Base-by-base conservation (phyloP, 352 stramenopile genomes). In the Globisporangium apiculatum region DNA sequence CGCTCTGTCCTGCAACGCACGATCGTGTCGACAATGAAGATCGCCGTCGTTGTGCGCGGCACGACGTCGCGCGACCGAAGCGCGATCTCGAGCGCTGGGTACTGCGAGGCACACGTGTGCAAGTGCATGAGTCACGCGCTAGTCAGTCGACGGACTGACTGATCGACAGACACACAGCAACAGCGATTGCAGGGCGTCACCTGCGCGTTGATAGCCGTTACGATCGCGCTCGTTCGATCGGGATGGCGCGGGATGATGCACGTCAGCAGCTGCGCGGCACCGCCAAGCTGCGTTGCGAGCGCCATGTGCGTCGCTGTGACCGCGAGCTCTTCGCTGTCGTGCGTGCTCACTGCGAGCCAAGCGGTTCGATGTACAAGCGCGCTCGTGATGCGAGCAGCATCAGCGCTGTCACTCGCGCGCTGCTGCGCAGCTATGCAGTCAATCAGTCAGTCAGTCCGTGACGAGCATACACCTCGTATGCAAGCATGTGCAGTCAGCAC, bases 1-100 rank as follows among this genome's bases (percentile, higher is more conserved):
- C 24, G 24, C 24, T 31, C 24, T 31, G 24, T 31, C 24, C 24
- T 31, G 24, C 24, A 31, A 31, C 54, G 42, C 64, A 92, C 82
- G 71, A 92, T 67, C 1, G 69, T 76, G 53, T 92, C 79, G 0
- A 81, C 72, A 58, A 91, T 78, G 53, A 88, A 89, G n/a, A 89
- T 42, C 57, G 74, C 60, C 0, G 66, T 67, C 2, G 51, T 35
- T 4, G 58, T 36, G 7, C 54, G 45, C 11, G 82, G 79, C 4
- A 78, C 24, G 12, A 48, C 6, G 46, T 77, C 56, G 31, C 57
- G 58, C 0, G 77, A 87, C 7, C 79, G 73, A 12, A 66, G 49
- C 2, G 66, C 62, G 35, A 87, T 56, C 18, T 55, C 51, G 7
- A 86, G 45, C 3, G 55, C 54, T 40, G 81, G 76, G 38, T 71